These are phyloP conservation scores for Xylariaceae sp. DNA, from an alignment of 2,329 filamentous ascomycete species.

Conservation along the genomic window DNA sequence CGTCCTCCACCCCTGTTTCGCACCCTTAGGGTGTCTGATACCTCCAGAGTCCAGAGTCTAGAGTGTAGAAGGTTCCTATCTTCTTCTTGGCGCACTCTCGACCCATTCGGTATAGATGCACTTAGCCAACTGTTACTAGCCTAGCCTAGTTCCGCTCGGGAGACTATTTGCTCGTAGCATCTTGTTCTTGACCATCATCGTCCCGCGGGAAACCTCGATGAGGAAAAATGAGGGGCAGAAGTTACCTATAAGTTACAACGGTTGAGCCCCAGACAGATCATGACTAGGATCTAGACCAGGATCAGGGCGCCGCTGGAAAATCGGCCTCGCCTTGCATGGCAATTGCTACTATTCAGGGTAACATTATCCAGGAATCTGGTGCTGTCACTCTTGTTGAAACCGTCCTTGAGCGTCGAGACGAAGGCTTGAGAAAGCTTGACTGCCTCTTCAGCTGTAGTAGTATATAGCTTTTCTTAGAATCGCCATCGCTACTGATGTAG, in stretches of 20 bases:
- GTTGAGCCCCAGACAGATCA: too few relatives aligned
- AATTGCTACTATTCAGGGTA: slow-evolving; percentile 17
- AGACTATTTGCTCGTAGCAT: not conserved
- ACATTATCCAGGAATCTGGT: slow-evolving; percentile 6
- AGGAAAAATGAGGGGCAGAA: slow-evolving; percentile 6
- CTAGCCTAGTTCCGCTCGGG: not conserved
- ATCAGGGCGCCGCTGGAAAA: not conserved
- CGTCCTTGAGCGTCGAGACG: not conserved
- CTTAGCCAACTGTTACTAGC: not conserved
- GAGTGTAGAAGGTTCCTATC: slow-evolving; percentile 4
- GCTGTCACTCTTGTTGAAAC: slow-evolving; percentile 13
- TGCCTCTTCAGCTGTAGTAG: not conserved
- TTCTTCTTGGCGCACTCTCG: slow-evolving; percentile 3
- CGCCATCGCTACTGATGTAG: not conserved
- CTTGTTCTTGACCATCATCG: not conserved
- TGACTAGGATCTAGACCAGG: slow-evolving; percentile 1
- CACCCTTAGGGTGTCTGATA: slow-evolving; percentile 13
- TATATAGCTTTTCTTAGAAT: not conserved
- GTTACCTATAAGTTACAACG: too few relatives aligned
- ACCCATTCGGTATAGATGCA: not conserved
- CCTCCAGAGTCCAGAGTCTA: not conserved
- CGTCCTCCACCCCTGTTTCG: slow-evolving; percentile 14
- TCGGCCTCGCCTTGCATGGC: slow-evolving; percentile 4
- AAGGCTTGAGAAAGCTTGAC: too few relatives aligned
- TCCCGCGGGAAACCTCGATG: not conserved